These are phyloP conservation scores for Penicillium waksmanii DNA, from an alignment of 495 filamentous ascomycete genomes.

Conservation along the genomic window DNA sequence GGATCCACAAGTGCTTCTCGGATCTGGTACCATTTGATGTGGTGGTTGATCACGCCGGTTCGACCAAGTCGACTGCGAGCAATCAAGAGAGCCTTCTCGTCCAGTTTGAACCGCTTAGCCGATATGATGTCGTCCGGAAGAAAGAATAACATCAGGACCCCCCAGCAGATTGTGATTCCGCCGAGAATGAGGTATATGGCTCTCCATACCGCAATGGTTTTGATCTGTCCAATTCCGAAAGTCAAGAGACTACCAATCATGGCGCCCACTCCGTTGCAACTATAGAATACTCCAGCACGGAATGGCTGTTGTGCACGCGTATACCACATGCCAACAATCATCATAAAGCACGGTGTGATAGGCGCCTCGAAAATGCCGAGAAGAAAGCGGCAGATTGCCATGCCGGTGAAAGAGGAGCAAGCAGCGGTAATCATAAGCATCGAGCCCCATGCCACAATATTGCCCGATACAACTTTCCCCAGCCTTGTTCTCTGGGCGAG, in stretches of 20 bases:
- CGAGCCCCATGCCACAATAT: constrained; percentile 38
- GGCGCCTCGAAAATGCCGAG: constrained; percentile 43
- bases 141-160: constrained; percentile 38
- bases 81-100: constrained; percentile 45
- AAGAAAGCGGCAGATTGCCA: constrained; percentile 45
- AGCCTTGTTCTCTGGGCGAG: constrained; percentile 27
- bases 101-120: constrained; percentile 40
- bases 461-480: constrained; percentile 25
- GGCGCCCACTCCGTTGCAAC: constrained; percentile 51
- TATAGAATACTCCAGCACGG: constrained; percentile 44
- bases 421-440: constrained; percentile 46
- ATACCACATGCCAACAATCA: constrained; percentile 43
- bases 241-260: constrained; percentile 53
- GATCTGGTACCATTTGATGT: constrained; percentile 51
- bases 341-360: constrained; percentile 49
- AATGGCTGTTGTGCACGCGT: constrained; percentile 32
- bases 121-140: constrained; percentile 44
- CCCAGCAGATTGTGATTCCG: constrained; percentile 43
- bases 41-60: constrained; percentile 45
- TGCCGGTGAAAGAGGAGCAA: constrained; percentile 38
- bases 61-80: constrained; percentile 41
- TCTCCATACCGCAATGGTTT: constrained; percentile 45
- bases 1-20: constrained; percentile 41
- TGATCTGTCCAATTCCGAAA: constrained; percentile 53
- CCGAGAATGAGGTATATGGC: constrained; percentile 46